Percentiles rank a stretch among this genome's conserved stretches.
Conservation (phyloP, 768 basidiomycete species). For the Amanita muscaria region DNA sequence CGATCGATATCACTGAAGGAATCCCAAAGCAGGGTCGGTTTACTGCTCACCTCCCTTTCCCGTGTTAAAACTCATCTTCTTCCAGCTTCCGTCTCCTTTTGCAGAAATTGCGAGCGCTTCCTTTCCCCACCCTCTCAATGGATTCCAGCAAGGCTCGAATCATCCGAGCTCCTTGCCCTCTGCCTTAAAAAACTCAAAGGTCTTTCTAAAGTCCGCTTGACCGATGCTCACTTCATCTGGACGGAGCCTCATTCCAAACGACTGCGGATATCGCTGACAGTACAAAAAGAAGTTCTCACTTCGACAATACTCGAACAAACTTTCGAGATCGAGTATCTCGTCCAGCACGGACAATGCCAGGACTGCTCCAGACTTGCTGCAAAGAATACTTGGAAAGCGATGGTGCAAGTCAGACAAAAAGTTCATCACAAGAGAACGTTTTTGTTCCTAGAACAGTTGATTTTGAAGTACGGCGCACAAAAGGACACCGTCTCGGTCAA, state of each 20-base stretch:
- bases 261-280: constrained; percentile 85
- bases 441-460: constrained; percentile 93
- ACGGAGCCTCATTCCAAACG: constrained; percentile 97
- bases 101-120: constrained; percentile 94
- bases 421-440: constrained; percentile 98
- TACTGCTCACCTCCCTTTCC: not conserved
- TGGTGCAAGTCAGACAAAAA: constrained; percentile 98
- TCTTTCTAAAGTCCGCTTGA: constrained; percentile 85
- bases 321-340: constrained; percentile 93
- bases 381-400: constrained; percentile 97
- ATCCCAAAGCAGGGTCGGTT: constrained; percentile 85
- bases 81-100: constrained; percentile 82
- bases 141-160: constrained; percentile 82
- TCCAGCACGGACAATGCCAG: constrained; percentile 91
- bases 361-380: constrained; percentile 92
- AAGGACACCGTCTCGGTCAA: constrained; percentile 92
- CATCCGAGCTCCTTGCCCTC: constrained; percentile 85
- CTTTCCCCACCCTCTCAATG: constrained; percentile 84
- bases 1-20: constrained; percentile 97
- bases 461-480: constrained; percentile 93
- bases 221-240: constrained; percentile 99
- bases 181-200: constrained; percentile 95
- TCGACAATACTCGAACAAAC: constrained; percentile 95
- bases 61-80: constrained; percentile 1
- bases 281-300: constrained; percentile 97